Percentiles rank a stretch among this genome's conserved stretches.
Conservation (phyloP, 768 basidiomycete genomes). For the Suillus lakei region DNA sequence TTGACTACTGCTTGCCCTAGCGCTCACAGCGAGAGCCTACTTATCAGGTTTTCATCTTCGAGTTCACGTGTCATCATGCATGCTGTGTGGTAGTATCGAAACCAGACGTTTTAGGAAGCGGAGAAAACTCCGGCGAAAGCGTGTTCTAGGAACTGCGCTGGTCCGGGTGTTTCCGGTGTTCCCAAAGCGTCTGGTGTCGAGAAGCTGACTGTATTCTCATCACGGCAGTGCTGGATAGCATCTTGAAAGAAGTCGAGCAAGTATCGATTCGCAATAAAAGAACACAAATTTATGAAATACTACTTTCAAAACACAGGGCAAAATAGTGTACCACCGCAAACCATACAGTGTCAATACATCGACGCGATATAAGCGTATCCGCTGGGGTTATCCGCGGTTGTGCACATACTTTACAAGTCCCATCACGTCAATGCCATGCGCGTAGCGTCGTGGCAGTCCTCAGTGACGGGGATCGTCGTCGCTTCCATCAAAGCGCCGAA, state of each 20-base stretch:
- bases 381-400: background rate
- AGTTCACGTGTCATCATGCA: background rate
- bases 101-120: background rate
- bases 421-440: constrained; percentile 9
- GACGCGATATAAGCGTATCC: constrained; percentile 17
- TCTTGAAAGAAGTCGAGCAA: no score
- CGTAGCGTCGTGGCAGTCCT: constrained; percentile 21
- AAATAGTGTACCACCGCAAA: constrained; percentile 10
- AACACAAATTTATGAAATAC: no score
- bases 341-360: constrained; percentile 12
- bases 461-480: constrained; percentile 23
- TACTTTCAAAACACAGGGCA: constrained; percentile 30
- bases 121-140: no score
- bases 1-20: background rate
- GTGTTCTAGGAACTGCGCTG: background rate
- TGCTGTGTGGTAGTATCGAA: background rate
- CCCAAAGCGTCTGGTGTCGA: no score
- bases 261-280: no score
- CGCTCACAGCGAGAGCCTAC: background rate
- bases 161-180: background rate
- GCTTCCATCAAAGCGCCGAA: constrained; percentile 30
- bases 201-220: no score
- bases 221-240: no score
- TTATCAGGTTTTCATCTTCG: background rate
- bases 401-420: constrained; percentile 16